Evolutionary conservation across 176 grass and related monocot genomes (phyloP), one percentile per base, ranked within the genome.

Genomic region (Stipa capillata): DNA sequence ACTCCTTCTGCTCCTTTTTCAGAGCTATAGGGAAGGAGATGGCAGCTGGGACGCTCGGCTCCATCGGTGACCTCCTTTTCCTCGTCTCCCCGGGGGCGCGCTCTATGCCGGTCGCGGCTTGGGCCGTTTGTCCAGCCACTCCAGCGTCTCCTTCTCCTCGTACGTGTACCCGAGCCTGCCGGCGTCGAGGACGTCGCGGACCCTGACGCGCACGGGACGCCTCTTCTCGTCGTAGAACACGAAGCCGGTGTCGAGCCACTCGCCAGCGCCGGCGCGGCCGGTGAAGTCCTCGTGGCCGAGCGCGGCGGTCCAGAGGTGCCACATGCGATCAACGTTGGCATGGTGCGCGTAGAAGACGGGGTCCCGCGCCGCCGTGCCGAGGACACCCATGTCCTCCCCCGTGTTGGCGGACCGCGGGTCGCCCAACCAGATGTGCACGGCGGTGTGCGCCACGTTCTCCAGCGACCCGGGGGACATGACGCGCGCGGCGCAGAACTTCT

Each of bases 321-420:
- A 87, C 29, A 87, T 7, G 18, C 79, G 85, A 50, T 87, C 85
- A 1, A 87, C 85, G 55, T 88, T 88, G 62, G 80, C 8, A 53
- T 88, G 86, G 66, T 83, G 79, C 33, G 72, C 43, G 53, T 77
- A 88, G 79, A 88, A 88, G 43, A 83, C 4, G 0, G 48, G 60
- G 78, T 88, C 85, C 2, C 73, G 33, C 3, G 23, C 67, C 1
- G 67, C 67, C 0, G 67, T 20, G 43, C 67, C 43, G 43, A 71
- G 67, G 23, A 71, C 23, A 25, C 67, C 67, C 67, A 71, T 71
- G 43, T 68, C 39, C 21, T 42, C 58, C 58, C 58, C 58, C 31
- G 6, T 33, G 58, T 61, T 61, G 58, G 58, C 15, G 6, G 58
- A 17, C 58, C 32, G 29, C 62, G 62, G 35, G 34, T 65, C 43